phyloP scores from a whole-genome alignment of 441 rosid genomes.

The Flueggea neowawraea region DNA sequence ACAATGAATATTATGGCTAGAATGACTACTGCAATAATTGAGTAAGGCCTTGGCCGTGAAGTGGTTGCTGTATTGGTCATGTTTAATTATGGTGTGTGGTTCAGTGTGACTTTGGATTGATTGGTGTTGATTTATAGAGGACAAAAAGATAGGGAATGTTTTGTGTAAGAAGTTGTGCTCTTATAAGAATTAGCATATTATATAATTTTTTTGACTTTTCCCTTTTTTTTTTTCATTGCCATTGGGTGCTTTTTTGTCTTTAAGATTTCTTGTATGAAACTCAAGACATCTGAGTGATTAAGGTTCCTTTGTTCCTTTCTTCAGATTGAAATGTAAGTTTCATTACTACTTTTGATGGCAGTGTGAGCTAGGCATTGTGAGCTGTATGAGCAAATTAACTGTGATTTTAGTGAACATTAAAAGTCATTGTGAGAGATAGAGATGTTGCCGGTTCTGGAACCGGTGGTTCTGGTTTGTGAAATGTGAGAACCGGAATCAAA shows the following conservation, averaged over 20 bases:
- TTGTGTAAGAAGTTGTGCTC: background rate
- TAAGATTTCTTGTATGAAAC: conserved; percentile 44
- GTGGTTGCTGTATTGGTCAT: conserved; percentile 19
- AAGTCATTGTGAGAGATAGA: too few species aligned
- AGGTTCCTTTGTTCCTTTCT: conserved; percentile 35
- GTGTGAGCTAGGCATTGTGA: too few species aligned
- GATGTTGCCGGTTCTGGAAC: too few species aligned
- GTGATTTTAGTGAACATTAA: too few species aligned
- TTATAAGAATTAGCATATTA: too few species aligned
- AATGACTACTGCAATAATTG: conserved; percentile 24
- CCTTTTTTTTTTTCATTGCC: conserved; percentile 5
- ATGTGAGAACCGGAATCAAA: too few species aligned
- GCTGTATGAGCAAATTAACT: too few species aligned
- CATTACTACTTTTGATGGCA: too few species aligned
- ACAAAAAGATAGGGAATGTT: background rate
- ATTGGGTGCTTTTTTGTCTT: conserved; percentile 12
- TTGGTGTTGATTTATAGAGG: conserved; percentile 13
- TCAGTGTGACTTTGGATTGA: too few species aligned
- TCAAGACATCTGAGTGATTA: conserved; percentile 42
- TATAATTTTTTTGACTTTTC: background rate
- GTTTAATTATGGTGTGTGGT: background rate
- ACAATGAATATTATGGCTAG: conserved; percentile 44
- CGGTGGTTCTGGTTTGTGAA: too few species aligned
- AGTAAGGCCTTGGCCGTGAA: background rate
- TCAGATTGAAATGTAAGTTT: conserved; percentile 8